A percentile compares a stretch with the other conserved stretches of the same genome.
phyloP scores from a whole-genome alignment of 805 yeast species.

The Ogataea pignaliae region DNA sequence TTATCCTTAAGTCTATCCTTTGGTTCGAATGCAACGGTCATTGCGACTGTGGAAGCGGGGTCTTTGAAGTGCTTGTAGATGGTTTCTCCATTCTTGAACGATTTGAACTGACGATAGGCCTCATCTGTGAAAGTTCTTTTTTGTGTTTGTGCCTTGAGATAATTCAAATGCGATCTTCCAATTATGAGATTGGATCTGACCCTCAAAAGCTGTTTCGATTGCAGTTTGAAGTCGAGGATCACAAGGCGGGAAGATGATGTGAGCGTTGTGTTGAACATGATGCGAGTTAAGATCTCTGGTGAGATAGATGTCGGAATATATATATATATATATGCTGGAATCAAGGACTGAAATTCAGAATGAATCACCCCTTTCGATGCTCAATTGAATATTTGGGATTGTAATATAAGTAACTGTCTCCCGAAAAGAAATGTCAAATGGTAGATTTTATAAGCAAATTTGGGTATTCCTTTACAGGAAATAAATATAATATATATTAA shows the following conservation, averaged over 20 bases:
- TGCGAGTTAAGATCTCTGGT: no score
- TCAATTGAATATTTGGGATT: no score
- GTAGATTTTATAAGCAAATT: no score
- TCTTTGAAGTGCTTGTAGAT: constrained; percentile 22
- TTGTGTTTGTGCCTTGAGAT: background rate
- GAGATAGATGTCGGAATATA: no score
- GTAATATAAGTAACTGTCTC: no score
- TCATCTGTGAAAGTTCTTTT: constrained; percentile 19
- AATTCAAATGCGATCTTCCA: background rate
- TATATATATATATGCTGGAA: no score
- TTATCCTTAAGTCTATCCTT: constrained; percentile 55
- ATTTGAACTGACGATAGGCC: constrained; percentile 20
- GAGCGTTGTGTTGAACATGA: no score
- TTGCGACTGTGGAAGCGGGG: constrained; percentile 39
- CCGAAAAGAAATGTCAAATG: no score
- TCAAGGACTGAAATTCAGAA: no score
- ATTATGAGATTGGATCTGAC: background rate
- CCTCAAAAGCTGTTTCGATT: background rate
- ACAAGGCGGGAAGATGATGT: background rate
- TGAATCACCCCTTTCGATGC: no score
- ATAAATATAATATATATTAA: no score
- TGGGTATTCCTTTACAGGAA: no score
- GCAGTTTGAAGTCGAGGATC: background rate
- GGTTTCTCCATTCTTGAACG: constrained; percentile 26
- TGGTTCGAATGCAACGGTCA: constrained; percentile 71